Percentiles rank a stretch among this genome's conserved stretches.
Evolutionary conservation across 768 basidiomycete genomes (phyloP).

Genomic region (Kwoniella bestiolae): DNA sequence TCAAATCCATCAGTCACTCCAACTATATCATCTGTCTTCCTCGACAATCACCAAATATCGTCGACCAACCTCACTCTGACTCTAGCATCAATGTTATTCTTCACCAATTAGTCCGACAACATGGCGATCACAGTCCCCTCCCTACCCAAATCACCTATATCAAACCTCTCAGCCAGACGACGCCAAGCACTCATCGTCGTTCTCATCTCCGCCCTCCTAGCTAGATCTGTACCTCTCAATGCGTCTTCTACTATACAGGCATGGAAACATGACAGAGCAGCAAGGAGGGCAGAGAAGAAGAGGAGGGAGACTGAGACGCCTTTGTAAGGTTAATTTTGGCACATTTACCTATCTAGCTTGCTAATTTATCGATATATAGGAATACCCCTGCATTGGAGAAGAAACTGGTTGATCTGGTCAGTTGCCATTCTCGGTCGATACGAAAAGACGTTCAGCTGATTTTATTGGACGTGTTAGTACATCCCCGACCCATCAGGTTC

Average conservation of each 20-base stretch:
- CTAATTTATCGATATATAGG: conserved; percentile 19
- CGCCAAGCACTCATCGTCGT: conserved; percentile 30
- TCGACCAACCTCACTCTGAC: not conserved
- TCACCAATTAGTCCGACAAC: not conserved
- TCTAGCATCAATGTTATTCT: no score
- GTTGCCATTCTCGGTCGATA: conserved; percentile 2
- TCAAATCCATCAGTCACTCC: no score
- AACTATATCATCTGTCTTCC: no score
- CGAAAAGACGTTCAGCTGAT: not conserved
- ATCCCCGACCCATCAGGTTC: conserved; percentile 65
- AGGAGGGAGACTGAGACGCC: conserved; percentile 59
- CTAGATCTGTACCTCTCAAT: conserved; percentile 30
- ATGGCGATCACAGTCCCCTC: not conserved
- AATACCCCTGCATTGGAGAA: conserved; percentile 57
- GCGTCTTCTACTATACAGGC: conserved; percentile 13
- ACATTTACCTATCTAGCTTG: not conserved
- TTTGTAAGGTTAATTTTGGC: conserved; percentile 33
- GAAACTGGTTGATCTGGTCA: conserved; percentile 56
- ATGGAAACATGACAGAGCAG: conserved; percentile 39
- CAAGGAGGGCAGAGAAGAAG: conserved; percentile 38
- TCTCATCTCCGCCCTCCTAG: conserved; percentile 30
- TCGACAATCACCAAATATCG: not conserved
- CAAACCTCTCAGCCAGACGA: conserved; percentile 4
- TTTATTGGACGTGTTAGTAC: conserved; percentile 62
- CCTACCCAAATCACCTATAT: not conserved